Evolutionary conservation across 1,139 yeast genomes (phyloP).

Genomic region (Suhomyces terraborum): DNA sequence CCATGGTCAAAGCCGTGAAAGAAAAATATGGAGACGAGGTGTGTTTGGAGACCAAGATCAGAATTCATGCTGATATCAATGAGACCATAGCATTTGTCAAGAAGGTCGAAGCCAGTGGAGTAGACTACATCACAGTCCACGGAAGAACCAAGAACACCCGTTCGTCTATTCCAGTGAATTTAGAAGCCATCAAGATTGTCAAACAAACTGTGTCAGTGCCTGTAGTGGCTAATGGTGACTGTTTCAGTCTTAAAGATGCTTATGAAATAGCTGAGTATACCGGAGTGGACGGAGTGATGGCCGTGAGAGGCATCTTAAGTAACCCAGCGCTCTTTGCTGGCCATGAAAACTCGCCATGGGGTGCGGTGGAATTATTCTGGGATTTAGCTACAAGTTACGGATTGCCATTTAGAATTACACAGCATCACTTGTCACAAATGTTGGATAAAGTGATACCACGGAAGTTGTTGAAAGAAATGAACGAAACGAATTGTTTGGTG

Average conservation of each 20-base stretch:
- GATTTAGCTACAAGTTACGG: slow-evolving; percentile 78
- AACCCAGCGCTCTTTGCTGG: slow-evolving; percentile 92
- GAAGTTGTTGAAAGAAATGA: slow-evolving; percentile 60
- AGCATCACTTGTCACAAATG: slow-evolving; percentile 91
- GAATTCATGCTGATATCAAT: slow-evolving; percentile 75
- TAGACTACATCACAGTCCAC: slow-evolving; percentile 90
- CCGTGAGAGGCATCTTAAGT: slow-evolving; percentile 82
- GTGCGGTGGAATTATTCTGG: slow-evolving; percentile 82
- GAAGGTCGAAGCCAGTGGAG: slow-evolving; percentile 81
- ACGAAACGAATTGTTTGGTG: slow-evolving; percentile 56
- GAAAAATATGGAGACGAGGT: slow-evolving; percentile 65
- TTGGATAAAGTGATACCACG: slow-evolving; percentile 61
- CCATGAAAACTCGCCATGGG: slow-evolving; percentile 77
- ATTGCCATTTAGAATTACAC: slow-evolving; percentile 76
- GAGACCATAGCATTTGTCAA: slow-evolving; percentile 76
- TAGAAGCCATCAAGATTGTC: slow-evolving; percentile 74
- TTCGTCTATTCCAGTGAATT: slow-evolving; percentile 78
- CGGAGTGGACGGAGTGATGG: slow-evolving; percentile 91
- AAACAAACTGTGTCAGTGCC: slow-evolving; percentile 68
- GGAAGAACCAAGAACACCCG: slow-evolving; percentile 87
- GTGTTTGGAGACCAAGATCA: slow-evolving; percentile 84
- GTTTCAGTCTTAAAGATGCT: slow-evolving; percentile 69
- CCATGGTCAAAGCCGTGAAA: slow-evolving; percentile 84
- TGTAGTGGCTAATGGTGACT: slow-evolving; percentile 95
- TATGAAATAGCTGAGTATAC: slow-evolving; percentile 60